These are phyloP conservation scores for Metschnikowia orientalis DNA, from an alignment of 805 yeast genomes.

Conservation along the genomic window DNA sequence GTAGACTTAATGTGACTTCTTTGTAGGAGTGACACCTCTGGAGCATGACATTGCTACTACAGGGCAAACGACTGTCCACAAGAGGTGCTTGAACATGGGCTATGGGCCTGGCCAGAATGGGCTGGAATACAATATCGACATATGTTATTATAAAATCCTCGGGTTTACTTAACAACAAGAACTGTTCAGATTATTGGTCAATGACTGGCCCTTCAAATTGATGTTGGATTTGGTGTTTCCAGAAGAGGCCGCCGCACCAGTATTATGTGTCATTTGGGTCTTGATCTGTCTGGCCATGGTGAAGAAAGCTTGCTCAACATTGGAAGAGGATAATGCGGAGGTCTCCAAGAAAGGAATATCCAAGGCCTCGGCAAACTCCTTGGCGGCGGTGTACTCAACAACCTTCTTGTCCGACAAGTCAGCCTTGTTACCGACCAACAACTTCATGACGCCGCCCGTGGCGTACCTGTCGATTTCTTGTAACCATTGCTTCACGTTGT, in stretches of 20 bases:
- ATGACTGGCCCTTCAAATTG: constrained; percentile 65
- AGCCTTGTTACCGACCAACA: constrained; percentile 94
- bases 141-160: too few relatives aligned
- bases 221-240: constrained; percentile 57
- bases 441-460: constrained; percentile 93
- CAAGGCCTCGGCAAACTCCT: constrained; percentile 94
- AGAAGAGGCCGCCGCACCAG: constrained; percentile 31
- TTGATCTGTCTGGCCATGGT: constrained; percentile 98
- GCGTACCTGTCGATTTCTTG: constrained; percentile 98
- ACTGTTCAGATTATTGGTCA: constrained; percentile 37
- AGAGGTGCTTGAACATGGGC: too few relatives aligned
- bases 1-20: too few relatives aligned
- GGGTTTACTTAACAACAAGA: constrained; percentile 32
- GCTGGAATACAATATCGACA: too few relatives aligned
- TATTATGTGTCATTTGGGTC: constrained; percentile 80
- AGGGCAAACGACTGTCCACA: too few relatives aligned
- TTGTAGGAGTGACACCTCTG: too few relatives aligned
- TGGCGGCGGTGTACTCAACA: constrained; percentile 92
- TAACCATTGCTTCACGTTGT: constrained; percentile 96
- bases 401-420: constrained; percentile 91
- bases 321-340: constrained; percentile 89
- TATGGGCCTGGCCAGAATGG: too few relatives aligned
- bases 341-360: constrained; percentile 96
- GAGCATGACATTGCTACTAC: too few relatives aligned
- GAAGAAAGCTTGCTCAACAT: constrained; percentile 97